Evolutionary conservation across 208 protist species (phyloP).

Genomic region (Leishmania lainsoni): DNA sequence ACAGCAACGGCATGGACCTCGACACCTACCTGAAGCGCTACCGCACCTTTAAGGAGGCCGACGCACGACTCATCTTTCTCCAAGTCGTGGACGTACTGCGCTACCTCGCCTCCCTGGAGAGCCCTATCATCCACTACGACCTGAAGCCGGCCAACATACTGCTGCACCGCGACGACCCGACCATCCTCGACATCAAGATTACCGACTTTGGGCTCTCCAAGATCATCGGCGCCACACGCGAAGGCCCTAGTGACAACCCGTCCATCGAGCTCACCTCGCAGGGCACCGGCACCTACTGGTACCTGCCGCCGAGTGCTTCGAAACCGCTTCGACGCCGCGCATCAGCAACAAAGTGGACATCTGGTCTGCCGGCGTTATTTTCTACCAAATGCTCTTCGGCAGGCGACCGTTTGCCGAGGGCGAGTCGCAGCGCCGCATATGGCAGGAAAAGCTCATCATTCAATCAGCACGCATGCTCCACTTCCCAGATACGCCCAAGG

Average conservation of each 20-base stretch:
- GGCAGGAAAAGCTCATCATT: constrained; percentile 82
- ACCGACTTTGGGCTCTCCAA: constrained; percentile 98
- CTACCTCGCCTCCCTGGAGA: constrained; percentile 84
- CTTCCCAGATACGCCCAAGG: constrained; percentile 73
- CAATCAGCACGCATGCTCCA: constrained; percentile 52
- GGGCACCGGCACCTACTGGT: constrained; percentile 97
- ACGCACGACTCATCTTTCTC: constrained; percentile 87
- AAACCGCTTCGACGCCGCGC: constrained; percentile 77
- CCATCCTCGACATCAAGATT: constrained; percentile 91
- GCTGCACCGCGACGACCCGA: constrained; percentile 61
- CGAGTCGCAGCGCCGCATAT: constrained; percentile 86
- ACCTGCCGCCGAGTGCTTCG: constrained; percentile 96
- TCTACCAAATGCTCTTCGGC: constrained; percentile 96
- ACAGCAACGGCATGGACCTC: constrained; percentile 91
- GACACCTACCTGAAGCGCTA: constrained; percentile 91
- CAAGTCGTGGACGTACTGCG: constrained; percentile 93
- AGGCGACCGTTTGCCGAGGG: constrained; percentile 94
- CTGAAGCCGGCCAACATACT: constrained; percentile 82
- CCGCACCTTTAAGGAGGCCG: constrained; percentile 77
- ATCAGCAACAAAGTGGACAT: constrained; percentile 92
- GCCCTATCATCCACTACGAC: constrained; percentile 88
- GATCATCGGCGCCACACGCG: constrained; percentile 75
- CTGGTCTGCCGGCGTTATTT: constrained; percentile 94
- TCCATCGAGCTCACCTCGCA: constrained; percentile 96
- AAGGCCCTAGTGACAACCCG: constrained; percentile 64